phyloP scores from a whole-genome alignment of 208 protist species.

The Acanthamoeba royreba region DNA sequence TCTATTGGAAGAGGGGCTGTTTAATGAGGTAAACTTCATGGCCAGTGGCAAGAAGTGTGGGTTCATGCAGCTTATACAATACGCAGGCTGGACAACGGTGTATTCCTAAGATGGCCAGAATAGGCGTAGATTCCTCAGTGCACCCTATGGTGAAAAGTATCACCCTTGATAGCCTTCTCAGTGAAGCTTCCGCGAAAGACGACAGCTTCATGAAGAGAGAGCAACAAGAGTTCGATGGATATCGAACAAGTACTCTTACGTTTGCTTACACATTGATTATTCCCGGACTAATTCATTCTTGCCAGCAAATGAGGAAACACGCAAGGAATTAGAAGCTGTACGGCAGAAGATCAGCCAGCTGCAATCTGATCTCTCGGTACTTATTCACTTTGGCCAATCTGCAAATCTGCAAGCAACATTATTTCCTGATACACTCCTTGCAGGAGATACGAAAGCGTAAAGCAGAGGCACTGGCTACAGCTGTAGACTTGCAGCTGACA shows the following conservation, averaged over 20 bases:
- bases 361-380: background rate
- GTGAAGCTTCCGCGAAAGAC: background rate
- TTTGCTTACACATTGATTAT: too few relatives aligned
- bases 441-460: background rate
- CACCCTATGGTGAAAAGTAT: background rate
- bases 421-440: background rate
- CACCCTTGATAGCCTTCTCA: background rate
- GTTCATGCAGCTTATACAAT: too few relatives aligned
- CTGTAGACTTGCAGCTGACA: background rate
- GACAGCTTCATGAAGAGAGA: background rate
- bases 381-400: too few relatives aligned
- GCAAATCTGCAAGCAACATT: too few relatives aligned
- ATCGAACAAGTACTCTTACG: background rate
- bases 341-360: background rate
- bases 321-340: background rate
- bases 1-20: slow-evolving; percentile 40
- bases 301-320: background rate
- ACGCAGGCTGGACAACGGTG: background rate
- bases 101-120: background rate
- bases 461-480: background rate
- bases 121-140: background rate
- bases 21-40: background rate
- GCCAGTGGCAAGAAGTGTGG: too few relatives aligned
- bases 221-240: background rate
- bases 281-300: background rate